These are phyloP conservation scores for Ophiosphaerella herpotricha DNA, from an alignment of 2,329 filamentous ascomycete genomes.

Conservation along the genomic window DNA sequence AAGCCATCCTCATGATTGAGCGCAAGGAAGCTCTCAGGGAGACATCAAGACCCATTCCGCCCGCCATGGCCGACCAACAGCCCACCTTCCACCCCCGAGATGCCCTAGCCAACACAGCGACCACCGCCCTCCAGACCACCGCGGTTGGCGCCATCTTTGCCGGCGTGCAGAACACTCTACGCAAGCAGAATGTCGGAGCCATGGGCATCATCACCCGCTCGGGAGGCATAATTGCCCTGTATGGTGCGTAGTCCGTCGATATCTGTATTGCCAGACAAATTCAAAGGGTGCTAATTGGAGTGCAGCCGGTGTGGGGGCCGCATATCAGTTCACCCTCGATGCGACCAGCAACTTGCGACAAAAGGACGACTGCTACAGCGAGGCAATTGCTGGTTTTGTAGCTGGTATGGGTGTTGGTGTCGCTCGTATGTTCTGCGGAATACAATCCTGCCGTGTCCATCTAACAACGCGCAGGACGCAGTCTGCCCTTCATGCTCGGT, in stretches of 20 bases:
- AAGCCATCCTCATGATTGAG: slow-evolving; percentile 20
- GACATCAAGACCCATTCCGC: slow-evolving; percentile 32
- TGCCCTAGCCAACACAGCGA: slow-evolving; percentile 69
- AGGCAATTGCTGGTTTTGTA: slow-evolving; percentile 75
- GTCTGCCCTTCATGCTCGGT: slow-evolving; percentile 72
- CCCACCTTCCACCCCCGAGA: slow-evolving; percentile 71
- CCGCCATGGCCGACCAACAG: slow-evolving; percentile 43
- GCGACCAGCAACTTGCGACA: slow-evolving; percentile 83
- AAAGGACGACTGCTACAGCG: slow-evolving; percentile 79
- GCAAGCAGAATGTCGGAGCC: slow-evolving; percentile 79
- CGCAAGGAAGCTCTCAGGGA: slow-evolving; percentile 21
- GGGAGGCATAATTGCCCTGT: slow-evolving; percentile 72
- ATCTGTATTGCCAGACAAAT: background rate
- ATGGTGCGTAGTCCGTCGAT: slow-evolving; percentile 56
- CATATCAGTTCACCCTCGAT: slow-evolving; percentile 76
- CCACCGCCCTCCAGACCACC: slow-evolving; percentile 68
- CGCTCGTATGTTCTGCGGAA: slow-evolving; percentile 61
- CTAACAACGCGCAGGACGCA: slow-evolving; percentile 56
- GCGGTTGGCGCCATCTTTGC: slow-evolving; percentile 72
- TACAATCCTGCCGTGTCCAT: slow-evolving; percentile 9
- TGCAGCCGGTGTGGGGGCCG: slow-evolving; percentile 71
- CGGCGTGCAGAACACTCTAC: slow-evolving; percentile 83
- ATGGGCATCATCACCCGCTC: slow-evolving; percentile 80
- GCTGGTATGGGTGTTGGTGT: slow-evolving; percentile 75
- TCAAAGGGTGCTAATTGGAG: slow-evolving; percentile 31